Evolutionary conservation across 176 grass and related monocot genomes (phyloP).

Genomic region (Melocanna baccifera): DNA sequence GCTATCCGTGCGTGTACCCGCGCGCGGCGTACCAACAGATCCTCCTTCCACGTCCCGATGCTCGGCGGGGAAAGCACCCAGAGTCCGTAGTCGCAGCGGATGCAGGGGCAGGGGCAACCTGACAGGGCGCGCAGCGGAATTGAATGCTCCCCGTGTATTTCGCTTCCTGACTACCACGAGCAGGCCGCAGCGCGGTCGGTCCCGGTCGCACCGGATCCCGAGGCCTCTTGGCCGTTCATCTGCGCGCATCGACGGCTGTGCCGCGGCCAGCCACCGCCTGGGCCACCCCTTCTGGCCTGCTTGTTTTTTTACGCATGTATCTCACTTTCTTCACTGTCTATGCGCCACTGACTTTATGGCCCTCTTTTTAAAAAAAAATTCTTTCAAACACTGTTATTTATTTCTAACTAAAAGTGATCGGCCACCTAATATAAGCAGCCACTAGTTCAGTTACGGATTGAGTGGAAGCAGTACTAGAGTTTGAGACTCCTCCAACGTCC

Average conservation of each 20-base stretch:
- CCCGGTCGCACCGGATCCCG: neutral
- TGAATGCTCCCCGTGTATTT: conserved; percentile 46
- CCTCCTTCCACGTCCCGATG: neutral
- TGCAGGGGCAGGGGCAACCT: neutral
- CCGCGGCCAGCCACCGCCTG: too few species aligned
- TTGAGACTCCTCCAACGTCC: neutral
- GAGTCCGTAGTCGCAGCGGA: neutral
- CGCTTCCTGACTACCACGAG: neutral
- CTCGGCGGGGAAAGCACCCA: neutral
- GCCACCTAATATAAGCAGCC: too few species aligned
- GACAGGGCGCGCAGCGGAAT: conserved; percentile 8
- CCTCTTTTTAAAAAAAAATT: too few species aligned
- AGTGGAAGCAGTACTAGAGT: conserved; percentile 17
- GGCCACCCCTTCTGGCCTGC: neutral
- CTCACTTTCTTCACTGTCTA: too few species aligned
- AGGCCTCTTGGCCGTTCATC: neutral
- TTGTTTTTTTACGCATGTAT: neutral
- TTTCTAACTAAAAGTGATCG: too few species aligned
- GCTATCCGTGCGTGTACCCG: neutral
- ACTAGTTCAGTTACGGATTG: neutral
- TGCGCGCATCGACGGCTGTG: neutral
- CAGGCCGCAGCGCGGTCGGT: too few species aligned
- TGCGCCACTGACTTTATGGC: too few species aligned
- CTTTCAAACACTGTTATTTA: too few species aligned
- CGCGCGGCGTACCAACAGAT: neutral